Conservation (phyloP, 768 basidiomycete genomes). For the Suillus subluteus region DNA sequence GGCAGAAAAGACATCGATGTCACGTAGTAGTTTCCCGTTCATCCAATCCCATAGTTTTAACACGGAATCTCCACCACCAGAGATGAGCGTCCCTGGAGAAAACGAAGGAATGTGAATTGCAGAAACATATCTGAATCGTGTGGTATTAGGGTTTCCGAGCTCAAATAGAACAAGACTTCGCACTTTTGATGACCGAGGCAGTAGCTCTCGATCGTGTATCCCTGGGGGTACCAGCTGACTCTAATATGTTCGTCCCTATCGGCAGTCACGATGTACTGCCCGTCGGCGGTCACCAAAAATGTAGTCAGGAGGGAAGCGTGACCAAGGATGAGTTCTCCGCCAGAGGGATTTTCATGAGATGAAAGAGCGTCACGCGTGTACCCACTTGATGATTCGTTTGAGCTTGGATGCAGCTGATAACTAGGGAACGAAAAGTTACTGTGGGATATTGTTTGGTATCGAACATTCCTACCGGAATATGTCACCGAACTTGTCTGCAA, state of each 20-base stretch:
- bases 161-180: conserved; percentile 25
- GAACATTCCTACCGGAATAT: conserved; percentile 67
- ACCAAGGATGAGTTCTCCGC: conserved; percentile 76
- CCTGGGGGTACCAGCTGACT: conserved; percentile 86
- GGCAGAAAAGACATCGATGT: conserved; percentile 52
- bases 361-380: conserved; percentile 37
- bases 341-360: conserved; percentile 72
- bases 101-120: conserved; percentile 70
- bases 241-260: conserved; percentile 97
- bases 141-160: not conserved
- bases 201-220: conserved; percentile 84
- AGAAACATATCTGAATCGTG: conserved; percentile 70
- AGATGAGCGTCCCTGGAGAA: conserved; percentile 58
- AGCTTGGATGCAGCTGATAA: conserved; percentile 56
- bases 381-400: conserved; percentile 27
- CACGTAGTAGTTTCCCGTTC: conserved; percentile 54
- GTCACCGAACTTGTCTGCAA: conserved; percentile 95
- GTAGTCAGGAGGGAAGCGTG: conserved; percentile 86
- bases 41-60: conserved; percentile 85
- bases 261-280: conserved; percentile 80
- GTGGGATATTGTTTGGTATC: not conserved
- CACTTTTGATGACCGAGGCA: conserved; percentile 86
- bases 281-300: conserved; percentile 68
- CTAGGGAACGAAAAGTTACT: conserved; percentile 37
- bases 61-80: conserved; percentile 84